Evolutionary conservation across 345 rosid genomes (phyloP).

Genomic region (Acer saccharum): DNA sequence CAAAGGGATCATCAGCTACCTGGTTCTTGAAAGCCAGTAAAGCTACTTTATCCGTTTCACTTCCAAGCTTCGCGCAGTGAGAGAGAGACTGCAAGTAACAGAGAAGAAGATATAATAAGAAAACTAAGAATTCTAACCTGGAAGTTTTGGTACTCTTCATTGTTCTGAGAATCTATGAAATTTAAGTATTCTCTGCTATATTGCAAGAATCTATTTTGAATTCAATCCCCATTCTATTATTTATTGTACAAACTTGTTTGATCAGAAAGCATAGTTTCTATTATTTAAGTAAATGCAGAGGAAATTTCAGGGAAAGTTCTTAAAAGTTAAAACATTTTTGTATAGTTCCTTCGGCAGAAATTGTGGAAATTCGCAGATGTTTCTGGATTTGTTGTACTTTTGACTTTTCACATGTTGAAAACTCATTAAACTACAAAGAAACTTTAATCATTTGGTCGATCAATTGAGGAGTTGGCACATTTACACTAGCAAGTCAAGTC

Average conservation of each 20-base stretch:
- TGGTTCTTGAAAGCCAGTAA: slow-evolving; percentile 22
- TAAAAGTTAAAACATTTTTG: neutral
- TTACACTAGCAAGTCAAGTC: no score
- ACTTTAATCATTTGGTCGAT: neutral
- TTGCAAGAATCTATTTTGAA: no score
- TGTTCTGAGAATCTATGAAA: neutral
- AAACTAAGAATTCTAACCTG: neutral
- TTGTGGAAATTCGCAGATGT: neutral
- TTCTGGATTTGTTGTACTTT: neutral
- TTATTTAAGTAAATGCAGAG: no score
- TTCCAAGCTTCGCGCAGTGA: slow-evolving; percentile 5
- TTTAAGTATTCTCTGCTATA: neutral
- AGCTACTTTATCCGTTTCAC: slow-evolving; percentile 29
- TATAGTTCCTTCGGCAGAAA: neutral
- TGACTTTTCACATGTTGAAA: neutral
- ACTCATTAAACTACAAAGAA: neutral
- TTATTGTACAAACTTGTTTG: neutral
- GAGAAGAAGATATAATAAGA: slow-evolving; percentile 5
- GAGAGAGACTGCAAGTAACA: slow-evolving; percentile 11
- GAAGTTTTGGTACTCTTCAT: neutral
- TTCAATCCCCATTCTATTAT: no score
- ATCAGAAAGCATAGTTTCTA: neutral
- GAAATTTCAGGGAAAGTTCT: neutral
- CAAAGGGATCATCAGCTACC: slow-evolving; percentile 6
- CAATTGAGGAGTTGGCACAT: neutral